Base-by-base conservation (phyloP, 164 flowering plant genomes). In the Piper longum region DNA sequence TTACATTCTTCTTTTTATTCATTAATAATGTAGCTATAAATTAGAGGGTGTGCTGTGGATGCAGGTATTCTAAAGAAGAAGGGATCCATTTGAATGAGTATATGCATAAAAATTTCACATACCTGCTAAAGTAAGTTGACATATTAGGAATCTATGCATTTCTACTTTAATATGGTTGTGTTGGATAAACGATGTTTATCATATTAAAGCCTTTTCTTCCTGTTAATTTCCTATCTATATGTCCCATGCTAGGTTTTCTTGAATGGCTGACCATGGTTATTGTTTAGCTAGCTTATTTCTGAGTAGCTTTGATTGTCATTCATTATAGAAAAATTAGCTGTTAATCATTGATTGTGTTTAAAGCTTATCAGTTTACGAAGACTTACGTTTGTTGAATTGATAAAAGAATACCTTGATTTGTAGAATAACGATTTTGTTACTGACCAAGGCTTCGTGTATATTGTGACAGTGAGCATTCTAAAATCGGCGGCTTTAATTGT, bases 11-110 rank as follows among this genome's bases (percentile, higher is more conserved):
- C 36, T 5, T 56, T 3, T n/a, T 12, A 17, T 1, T 11, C 39
- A 56, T 17, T 9, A 17, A 1, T 36, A 59, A 4, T 14, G 12
- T 3, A 5, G 8, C 17, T 4, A n/a, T 45, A 14, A 3, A 19
- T 42, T 19, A 45, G 12, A 7, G 52, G 1, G 1, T 65, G 48
- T 6, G 39, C 41, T 43, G 41, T 40, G 7, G 17, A 8, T 45
- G 43, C 80, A 93, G 98, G 83, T 93, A 93, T 67, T 88, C 96
- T 62, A 93, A 93, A 80, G 99, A 93, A 74, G 99, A 93, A 75
- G 82, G 76, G 52, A 84, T 93, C 63, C 67, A 73, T 43, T 41
- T 78, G 41, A 69, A 77, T 54, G 95, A 88, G 59, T 78, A 79
- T 69, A 60, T 45, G 12, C 42, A 51, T 7, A 76, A 85, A 70